These are phyloP conservation scores for Termitomyces sp. DNA, from an alignment of 1,284 basidiomycete species.

Conservation along the genomic window DNA sequence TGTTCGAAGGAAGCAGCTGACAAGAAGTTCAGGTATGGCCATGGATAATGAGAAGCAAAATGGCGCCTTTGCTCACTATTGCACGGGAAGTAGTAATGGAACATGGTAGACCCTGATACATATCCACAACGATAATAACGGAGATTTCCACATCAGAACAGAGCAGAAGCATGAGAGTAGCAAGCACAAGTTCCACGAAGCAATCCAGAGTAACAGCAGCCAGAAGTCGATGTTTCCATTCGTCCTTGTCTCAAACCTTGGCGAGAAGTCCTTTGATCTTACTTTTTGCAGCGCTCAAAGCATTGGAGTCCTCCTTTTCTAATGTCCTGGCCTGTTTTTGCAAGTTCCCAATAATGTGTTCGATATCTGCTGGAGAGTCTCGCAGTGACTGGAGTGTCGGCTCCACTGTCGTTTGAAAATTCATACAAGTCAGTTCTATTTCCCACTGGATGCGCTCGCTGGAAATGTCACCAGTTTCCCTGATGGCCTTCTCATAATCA, in stretches of 20 bases:
- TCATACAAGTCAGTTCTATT: slow-evolving; percentile 2
- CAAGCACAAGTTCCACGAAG: not conserved
- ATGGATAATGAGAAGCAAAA: not conserved
- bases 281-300: slow-evolving; percentile 33
- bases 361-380: slow-evolving; percentile 38
- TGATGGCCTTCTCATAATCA: slow-evolving; percentile 37
- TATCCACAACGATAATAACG: not conserved
- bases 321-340: slow-evolving; percentile 43
- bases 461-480: slow-evolving; percentile 36
- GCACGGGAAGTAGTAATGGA: not conserved
- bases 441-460: not conserved
- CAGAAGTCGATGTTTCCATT: slow-evolving; percentile 1
- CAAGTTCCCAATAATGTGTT: slow-evolving; percentile 36
- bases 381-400: slow-evolving; percentile 32
- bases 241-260: slow-evolving; percentile 20
- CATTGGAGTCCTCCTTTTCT: slow-evolving; percentile 34
- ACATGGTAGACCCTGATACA: not conserved
- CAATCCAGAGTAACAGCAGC: slow-evolving; percentile 1
- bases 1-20: not conserved
- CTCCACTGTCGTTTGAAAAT: slow-evolving; percentile 25
- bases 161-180: not conserved
- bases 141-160: not conserved
- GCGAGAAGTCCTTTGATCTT: slow-evolving; percentile 30
- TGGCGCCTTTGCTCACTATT: not conserved
- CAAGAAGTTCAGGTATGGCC: not conserved